These are phyloP conservation scores for Mortierella polycephala DNA, from an alignment of 371 early-diverging fungal genomes.

Conservation along the genomic window DNA sequence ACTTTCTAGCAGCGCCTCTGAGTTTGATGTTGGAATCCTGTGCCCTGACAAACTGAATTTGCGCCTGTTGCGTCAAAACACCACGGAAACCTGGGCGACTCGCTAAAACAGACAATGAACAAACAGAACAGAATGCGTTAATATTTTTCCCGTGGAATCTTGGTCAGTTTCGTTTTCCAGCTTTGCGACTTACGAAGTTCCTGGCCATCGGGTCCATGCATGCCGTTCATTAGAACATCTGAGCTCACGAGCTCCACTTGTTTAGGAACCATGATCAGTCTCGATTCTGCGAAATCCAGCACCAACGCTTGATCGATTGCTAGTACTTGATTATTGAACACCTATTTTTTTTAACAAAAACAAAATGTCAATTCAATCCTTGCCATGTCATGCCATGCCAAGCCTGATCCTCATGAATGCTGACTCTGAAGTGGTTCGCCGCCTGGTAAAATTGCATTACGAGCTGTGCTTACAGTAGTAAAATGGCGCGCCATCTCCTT, in stretches of 20 bases:
- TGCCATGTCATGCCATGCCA: background rate
- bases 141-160: slow-evolving; percentile 22
- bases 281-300: slow-evolving; percentile 86
- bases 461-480: slow-evolving; percentile 58
- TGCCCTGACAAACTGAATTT: slow-evolving; percentile 75
- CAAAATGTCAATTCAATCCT: background rate
- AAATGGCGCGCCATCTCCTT: slow-evolving; percentile 79
- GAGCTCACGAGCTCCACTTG: slow-evolving; percentile 73
- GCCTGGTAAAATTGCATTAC: background rate
- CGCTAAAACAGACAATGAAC: background rate
- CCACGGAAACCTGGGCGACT: slow-evolving; percentile 62
- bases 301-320: slow-evolving; percentile 73
- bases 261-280: slow-evolving; percentile 68
- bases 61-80: slow-evolving; percentile 78
- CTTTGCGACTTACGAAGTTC: slow-evolving; percentile 41
- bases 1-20: slow-evolving; percentile 73
- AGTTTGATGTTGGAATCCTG: slow-evolving; percentile 81
- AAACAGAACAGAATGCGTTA: background rate
- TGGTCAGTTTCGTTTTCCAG: background rate
- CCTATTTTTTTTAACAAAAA: slow-evolving; percentile 23
- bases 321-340: slow-evolving; percentile 83
- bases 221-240: slow-evolving; percentile 60
- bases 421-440: background rate
- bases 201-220: slow-evolving; percentile 54
- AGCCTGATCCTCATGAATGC: background rate